Evolutionary conservation across 2,329 filamentous ascomycete species (phyloP).

Genomic region (Nothophoma quercina): DNA sequence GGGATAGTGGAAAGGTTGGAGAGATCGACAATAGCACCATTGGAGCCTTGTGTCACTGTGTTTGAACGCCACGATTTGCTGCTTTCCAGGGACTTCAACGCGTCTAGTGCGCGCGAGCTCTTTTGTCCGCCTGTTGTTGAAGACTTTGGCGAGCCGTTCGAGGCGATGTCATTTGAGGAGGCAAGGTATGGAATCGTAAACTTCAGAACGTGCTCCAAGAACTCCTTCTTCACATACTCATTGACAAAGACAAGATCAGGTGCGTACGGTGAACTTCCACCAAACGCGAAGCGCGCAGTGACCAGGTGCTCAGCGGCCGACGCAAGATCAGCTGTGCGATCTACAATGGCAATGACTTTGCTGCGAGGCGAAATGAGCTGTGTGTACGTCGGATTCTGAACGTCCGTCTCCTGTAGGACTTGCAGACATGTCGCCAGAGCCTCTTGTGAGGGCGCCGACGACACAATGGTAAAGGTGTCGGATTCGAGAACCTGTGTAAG

Average conservation of each 20-base stretch:
- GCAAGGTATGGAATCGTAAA: slow-evolving; percentile 46
- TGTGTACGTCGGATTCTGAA: slow-evolving; percentile 23
- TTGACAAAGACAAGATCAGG: slow-evolving; percentile 71
- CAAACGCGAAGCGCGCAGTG: slow-evolving; percentile 62
- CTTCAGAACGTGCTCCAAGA: slow-evolving; percentile 59
- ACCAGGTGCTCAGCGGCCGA: slow-evolving; percentile 62
- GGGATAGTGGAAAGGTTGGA: slow-evolving; percentile 35
- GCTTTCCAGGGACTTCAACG: slow-evolving; percentile 19
- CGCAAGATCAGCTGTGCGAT: slow-evolving; percentile 64
- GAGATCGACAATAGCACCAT: slow-evolving; percentile 34
- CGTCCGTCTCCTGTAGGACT: slow-evolving; percentile 43
- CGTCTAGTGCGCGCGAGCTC: slow-evolving; percentile 13
- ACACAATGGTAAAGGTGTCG: slow-evolving; percentile 58
- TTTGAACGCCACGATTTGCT: slow-evolving; percentile 31
- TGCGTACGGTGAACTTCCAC: slow-evolving; percentile 66
- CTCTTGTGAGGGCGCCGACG: slow-evolving; percentile 38
- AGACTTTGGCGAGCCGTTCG: slow-evolving; percentile 21
- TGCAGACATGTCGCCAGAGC: slow-evolving; percentile 36
- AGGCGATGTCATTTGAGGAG: slow-evolving; percentile 8
- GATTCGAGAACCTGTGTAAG: slow-evolving; percentile 54
- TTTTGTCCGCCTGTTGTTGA: slow-evolving; percentile 10
- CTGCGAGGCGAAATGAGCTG: slow-evolving; percentile 48
- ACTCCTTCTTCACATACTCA: slow-evolving; percentile 65
- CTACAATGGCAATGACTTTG: slow-evolving; percentile 64
- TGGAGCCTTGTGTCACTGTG: slow-evolving; percentile 35